phyloP scores from a whole-genome alignment of 441 rosid genomes.

The Sinapis alba region DNA sequence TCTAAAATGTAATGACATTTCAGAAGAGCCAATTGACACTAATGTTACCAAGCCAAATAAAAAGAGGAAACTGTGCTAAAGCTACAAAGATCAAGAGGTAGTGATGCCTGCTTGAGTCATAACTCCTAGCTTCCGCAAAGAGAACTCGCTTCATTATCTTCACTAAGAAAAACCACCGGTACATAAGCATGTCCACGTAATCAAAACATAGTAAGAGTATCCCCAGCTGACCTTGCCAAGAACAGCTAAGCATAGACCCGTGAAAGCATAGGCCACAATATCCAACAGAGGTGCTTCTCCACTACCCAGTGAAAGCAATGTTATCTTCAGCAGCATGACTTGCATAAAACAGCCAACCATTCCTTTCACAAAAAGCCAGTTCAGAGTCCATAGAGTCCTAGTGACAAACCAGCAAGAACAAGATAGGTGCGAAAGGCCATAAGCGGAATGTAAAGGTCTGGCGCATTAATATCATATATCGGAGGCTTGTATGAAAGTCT shows the following conservation, averaged over 20 bases:
- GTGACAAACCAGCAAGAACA: constrained; percentile 85
- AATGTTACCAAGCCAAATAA: constrained; percentile 55
- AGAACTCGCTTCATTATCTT: constrained; percentile 94
- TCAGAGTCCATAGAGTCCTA: constrained; percentile 83
- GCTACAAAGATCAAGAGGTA: constrained; percentile 84
- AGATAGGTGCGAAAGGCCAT: constrained; percentile 95
- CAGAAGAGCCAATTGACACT: constrained; percentile 83
- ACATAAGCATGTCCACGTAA: constrained; percentile 85
- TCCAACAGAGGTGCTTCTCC: constrained; percentile 92
- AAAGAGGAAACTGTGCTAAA: constrained; percentile 67
- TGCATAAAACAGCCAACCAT: constrained; percentile 87
- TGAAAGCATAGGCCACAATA: constrained; percentile 78
- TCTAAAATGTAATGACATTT: constrained; percentile 19
- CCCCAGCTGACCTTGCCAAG: constrained; percentile 65
- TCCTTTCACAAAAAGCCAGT: constrained; percentile 87
- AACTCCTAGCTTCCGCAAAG: constrained; percentile 76
- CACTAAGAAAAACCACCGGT: constrained; percentile 84
- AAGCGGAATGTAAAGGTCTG: constrained; percentile 90
- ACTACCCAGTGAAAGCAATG: constrained; percentile 76
- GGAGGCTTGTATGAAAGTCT: constrained; percentile 96
- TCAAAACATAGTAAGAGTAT: constrained; percentile 74
- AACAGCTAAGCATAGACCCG: constrained; percentile 69
- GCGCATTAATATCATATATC: constrained; percentile 88
- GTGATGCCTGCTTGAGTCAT: constrained; percentile 83
- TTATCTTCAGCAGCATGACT: constrained; percentile 76